Evolutionary conservation across 306 rosid genomes (phyloP).

Genomic region (Cyclanthera cordifolia): DNA sequence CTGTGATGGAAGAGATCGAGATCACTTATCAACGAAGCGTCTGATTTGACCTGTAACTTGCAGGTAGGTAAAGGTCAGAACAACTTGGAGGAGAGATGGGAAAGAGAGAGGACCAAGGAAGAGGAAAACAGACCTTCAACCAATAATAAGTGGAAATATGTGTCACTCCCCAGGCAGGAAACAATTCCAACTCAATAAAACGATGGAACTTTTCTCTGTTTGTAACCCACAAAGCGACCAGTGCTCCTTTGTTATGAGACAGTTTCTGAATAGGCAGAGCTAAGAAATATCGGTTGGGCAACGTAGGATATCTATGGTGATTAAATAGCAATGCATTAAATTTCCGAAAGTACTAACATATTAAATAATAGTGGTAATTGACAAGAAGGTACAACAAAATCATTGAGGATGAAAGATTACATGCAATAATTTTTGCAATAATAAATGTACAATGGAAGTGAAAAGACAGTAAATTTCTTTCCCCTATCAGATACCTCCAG

Average conservation of each 20-base stretch:
- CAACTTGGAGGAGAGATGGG: slow-evolving; percentile 2
- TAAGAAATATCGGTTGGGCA: slow-evolving; percentile 64
- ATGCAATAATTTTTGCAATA: neutral
- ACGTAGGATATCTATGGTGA: slow-evolving; percentile 63
- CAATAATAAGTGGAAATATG: slow-evolving; percentile 61
- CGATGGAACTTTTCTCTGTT: slow-evolving; percentile 77
- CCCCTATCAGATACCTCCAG: neutral
- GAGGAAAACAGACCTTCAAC: slow-evolving; percentile 55
- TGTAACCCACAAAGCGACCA: slow-evolving; percentile 87
- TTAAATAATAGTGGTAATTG: neutral
- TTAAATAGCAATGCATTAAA: slow-evolving; percentile 3
- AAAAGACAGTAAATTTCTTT: neutral
- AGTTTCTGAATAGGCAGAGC: slow-evolving; percentile 74
- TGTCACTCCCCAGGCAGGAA: slow-evolving; percentile 78
- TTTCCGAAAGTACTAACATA: neutral
- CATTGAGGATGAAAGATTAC: neutral
- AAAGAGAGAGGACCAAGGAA: slow-evolving; percentile 3
- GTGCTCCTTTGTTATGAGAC: slow-evolving; percentile 62
- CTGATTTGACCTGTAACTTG: slow-evolving; percentile 67
- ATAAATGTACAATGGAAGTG: neutral
- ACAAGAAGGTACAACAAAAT: neutral
- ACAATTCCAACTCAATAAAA: slow-evolving; percentile 74
- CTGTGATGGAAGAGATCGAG: slow-evolving; percentile 83
- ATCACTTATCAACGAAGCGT: slow-evolving; percentile 62
- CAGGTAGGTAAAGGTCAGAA: slow-evolving; percentile 17